Base-by-base conservation (phyloP, 2,329 filamentous ascomycete genomes). In the Tricladium varicosporioides region DNA sequence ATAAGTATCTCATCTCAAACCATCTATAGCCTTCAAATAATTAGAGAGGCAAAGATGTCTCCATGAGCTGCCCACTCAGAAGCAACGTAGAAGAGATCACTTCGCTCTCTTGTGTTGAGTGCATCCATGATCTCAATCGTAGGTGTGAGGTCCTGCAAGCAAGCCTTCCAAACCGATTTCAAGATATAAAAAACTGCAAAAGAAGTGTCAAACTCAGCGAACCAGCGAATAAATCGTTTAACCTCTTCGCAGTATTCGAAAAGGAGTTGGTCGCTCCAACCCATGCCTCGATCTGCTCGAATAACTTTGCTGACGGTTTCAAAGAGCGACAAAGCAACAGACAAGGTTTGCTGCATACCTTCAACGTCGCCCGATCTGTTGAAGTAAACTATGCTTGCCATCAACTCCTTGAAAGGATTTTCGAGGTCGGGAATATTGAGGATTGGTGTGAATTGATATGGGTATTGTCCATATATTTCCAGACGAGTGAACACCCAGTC, bases 401-500 rank as follows among this genome's bases (percentile, higher is more conserved):
- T 16, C 11, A 49, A 27, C 2, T 33, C 8, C 31, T 32, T 11
- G 19, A 49, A 31, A n/a, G 11, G 8, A 33, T 49, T 49, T n/a
- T 15, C 47, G 32, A 8, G 13, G 15, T 22, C 19, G 31, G 19
- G 18, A 2, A 32, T n/a, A 15, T 47, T 43, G 40, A 49, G 45
- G 8, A 33, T 49, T 32, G 16, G n/a, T 5, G 45, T 47, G 13
- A 14, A 22, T 10, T 19, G 13, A 16, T 32, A n/a, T 5, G 42
- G 31, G 16, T 50, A 36, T 3, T 47, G 33, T n/a, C 14, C 42
- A 15, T 51, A 58, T 2, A 32, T 13, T 13, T 43, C 27, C n/a
- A 58, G 27, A 1, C 56, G 48, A 18, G 33, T 54, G 8, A 58
- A 18, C 5, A 58, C 51, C 56, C 56, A 58, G 1, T 58, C 52